Evolutionary conservation across 768 basidiomycete species (phyloP), one percentile per base, ranked within the genome.

Genomic region (Dendrothele bispora): DNA sequence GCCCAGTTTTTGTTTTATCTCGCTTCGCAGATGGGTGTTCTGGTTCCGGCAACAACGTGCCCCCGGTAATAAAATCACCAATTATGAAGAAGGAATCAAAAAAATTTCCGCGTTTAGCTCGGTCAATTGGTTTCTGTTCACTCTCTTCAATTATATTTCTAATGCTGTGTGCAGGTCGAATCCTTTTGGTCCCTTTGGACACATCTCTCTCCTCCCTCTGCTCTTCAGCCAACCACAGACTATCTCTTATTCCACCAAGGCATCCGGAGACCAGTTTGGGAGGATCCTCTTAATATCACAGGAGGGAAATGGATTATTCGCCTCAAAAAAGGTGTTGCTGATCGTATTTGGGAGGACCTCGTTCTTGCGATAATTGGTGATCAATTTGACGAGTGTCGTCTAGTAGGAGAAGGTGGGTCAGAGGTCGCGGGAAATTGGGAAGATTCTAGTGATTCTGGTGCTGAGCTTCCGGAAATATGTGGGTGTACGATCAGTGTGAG

Each of bases 221-320:
- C 79, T 11, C 78, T 98, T 21, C 77, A 82, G 10, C 88, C 94
- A 5, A 95, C 93, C 3, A 95, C 95, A 4, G 95, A 98, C 69
- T 91, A 95, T 53, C 83, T 98, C 26, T 79, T 97, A 54, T 97
- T 98, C 72, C 91, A 94, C 56, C 73, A 82, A 2, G 85, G 84
- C 32, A 76, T 98, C 48, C 84, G 86, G 20, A 79, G 91, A 35
- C 95, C 95, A 1, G 88, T 95, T 3, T 98, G 95, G 95, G 95
- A 98, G 64, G 94, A 97, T 65, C 88, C 92, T 12, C 72, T 92
- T 47, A 97, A 97, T 64, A 65, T 83, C 40, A 64, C 82, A 14
- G 95, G 95, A 22, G 95, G 94, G 3, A 95, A 95, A 67, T 98
- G 94, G 89, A 95, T 95, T 42, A 79, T 98, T 49, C 88, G 95